phyloP scores from a whole-genome alignment of 2,329 filamentous ascomycete genomes.

The Boeremia exigua region DNA sequence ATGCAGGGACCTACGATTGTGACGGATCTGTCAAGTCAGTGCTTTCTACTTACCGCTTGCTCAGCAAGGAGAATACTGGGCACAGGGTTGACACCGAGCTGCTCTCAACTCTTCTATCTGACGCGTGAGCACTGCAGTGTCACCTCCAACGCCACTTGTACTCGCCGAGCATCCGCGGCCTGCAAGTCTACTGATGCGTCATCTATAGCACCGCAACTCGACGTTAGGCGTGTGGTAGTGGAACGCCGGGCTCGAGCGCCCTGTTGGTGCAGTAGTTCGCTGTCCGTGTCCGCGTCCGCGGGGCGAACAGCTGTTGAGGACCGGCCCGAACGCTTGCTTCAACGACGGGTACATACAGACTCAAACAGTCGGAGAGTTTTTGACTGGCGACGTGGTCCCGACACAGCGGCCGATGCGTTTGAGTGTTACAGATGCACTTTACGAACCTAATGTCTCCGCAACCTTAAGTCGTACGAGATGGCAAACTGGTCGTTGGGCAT shows the following conservation, averaged over 20 bases:
- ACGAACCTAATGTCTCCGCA: constrained; percentile 1
- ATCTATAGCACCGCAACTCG: neutral
- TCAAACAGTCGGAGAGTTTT: neutral
- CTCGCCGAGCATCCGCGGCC: constrained; percentile 5
- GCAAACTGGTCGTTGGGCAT: neutral
- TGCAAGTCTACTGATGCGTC: neutral
- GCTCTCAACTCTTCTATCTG: neutral
- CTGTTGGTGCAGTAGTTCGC: neutral
- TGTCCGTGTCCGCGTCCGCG: no score
- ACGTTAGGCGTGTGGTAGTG: neutral
- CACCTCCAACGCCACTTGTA: neutral
- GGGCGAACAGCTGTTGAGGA: neutral
- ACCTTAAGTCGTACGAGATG: constrained; percentile 6
- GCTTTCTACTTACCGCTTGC: no score
- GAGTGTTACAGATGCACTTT: constrained; percentile 1
- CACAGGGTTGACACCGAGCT: no score
- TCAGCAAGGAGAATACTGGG: no score
- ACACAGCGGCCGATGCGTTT: neutral
- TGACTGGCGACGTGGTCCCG: neutral
- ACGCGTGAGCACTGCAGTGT: neutral
- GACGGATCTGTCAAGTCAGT: no score
- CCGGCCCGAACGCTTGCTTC: neutral
- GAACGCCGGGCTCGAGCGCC: neutral
- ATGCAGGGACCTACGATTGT: no score
- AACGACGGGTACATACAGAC: neutral